Conservation (phyloP, 768 basidiomycete species). For the Russula lepida region DNA sequence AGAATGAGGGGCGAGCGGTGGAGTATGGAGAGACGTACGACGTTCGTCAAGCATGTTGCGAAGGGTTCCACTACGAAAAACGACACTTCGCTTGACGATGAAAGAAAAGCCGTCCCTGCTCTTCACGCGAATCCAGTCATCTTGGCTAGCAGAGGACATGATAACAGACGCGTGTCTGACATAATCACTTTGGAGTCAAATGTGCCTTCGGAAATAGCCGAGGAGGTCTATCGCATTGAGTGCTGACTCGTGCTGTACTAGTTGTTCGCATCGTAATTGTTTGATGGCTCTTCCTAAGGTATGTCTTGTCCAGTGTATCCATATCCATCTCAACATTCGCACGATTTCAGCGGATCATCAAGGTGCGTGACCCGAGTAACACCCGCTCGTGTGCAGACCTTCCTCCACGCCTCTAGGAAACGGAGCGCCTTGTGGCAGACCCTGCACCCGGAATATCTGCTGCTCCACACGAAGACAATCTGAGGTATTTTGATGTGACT, state of each 20-base stretch:
- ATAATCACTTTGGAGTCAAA: neutral
- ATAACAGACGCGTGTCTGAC: neutral
- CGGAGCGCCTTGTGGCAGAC: conserved; percentile 91
- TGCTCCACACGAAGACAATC: conserved; percentile 90
- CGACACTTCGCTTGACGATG: conserved; percentile 67
- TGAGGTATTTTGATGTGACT: conserved; percentile 97
- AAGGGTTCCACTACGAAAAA: conserved; percentile 72
- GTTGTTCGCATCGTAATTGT: neutral
- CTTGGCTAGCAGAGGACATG: conserved; percentile 19
- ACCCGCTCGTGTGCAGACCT: neutral
- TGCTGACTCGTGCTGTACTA: neutral
- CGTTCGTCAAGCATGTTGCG: conserved; percentile 61
- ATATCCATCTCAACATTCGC: neutral
- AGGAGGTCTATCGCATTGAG: neutral
- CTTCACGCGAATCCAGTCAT: conserved; percentile 68
- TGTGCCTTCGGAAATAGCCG: neutral
- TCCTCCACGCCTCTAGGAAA: conserved; percentile 62
- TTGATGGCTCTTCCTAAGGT: conserved; percentile 50
- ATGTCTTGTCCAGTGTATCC: conserved; percentile 2
- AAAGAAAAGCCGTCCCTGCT: conserved; percentile 78
- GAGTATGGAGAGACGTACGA: conserved; percentile 44
- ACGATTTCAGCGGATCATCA: conserved; percentile 42
- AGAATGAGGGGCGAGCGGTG: conserved; percentile 4
- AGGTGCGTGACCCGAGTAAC: conserved; percentile 30
- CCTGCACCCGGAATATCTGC: conserved; percentile 98